Evolutionary conservation across 1,284 basidiomycete genomes (phyloP), one percentile per base, ranked within the genome.

Genomic region (Microbotryomycetes sp.): DNA sequence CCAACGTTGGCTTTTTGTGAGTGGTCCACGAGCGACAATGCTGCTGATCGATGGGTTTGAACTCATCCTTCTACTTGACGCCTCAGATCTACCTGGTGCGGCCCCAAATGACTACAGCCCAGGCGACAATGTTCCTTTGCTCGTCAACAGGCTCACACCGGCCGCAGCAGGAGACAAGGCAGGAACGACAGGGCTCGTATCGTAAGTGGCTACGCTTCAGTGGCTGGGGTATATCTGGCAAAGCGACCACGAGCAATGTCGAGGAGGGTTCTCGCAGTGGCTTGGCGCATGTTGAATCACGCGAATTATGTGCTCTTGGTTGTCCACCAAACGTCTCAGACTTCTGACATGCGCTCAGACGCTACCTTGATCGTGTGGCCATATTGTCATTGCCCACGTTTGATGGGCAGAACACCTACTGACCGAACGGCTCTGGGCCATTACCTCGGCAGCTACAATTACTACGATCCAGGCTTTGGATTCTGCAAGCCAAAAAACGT

Each of bases 401-500:
- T 7, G n/a, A 51, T 23, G 42, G 42, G 19, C 25, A 36, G 3
- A 32, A 50, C n/a, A 29, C 31, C 56, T 55, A 61, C 46, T n/a
- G 16, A 19, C 28, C 26, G 19, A 22, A 49, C 47, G 47, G 22
- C 16, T 14, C 16, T 22, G 47, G 22, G 12, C 26, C 54, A 54
- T 31, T 62, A 32, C 7, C 49, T 64, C 3, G 47, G 59, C 53
- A 61, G 63, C 1, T 70, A 69, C 62, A 90, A 94, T 75, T 94
- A 92, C 76, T 94, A 94, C 77, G 84, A 91, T 71, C 82, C 85
- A 1, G 79, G 80, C 49, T 88, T 97, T 69, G 86, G 86, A 67
- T 97, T 97, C 76, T 97, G 94, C 74, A 72, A 82, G 66, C 94
- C 94, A 6, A 58, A 59, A 54, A 85, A 80, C 6, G 90, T 89